Evolutionary conservation across 495 filamentous ascomycete genomes (phyloP).

Genomic region (Xylaria nigripes): DNA sequence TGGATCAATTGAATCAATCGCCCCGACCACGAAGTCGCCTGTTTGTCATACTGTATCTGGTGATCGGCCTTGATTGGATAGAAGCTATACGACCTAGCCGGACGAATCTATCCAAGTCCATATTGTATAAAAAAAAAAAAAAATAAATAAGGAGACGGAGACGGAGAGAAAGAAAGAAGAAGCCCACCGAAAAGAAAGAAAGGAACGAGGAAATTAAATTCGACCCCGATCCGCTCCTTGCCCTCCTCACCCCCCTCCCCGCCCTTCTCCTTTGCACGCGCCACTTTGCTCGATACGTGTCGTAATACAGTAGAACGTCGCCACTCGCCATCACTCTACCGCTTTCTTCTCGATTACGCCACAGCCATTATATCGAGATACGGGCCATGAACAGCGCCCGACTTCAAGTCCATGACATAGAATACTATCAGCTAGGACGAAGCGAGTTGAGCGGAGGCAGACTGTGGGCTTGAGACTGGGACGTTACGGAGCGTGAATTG

Average conservation of each 20-base stretch:
- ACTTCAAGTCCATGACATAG: constrained; percentile 1
- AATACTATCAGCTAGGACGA: neutral
- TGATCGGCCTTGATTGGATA: constrained; percentile 9
- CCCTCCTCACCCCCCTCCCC: neutral
- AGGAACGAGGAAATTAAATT: neutral
- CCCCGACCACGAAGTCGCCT: neutral
- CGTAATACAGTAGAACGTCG: neutral
- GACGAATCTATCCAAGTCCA: constrained; percentile 1
- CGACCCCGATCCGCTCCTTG: neutral
- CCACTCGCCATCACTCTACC: neutral
- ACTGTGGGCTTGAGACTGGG: neutral
- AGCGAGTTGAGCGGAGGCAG: neutral
- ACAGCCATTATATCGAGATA: neutral
- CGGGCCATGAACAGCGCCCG: constrained; percentile 5
- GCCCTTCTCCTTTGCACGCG: neutral
- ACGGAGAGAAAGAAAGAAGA: neutral
- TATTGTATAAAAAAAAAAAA: neutral
- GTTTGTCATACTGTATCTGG: neutral
- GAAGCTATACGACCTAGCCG: constrained; percentile 1
- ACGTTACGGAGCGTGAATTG: neutral
- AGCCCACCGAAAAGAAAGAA: neutral
- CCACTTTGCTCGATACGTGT: neutral
- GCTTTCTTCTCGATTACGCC: neutral
- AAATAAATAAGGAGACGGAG: neutral
- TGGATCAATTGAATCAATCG: constrained; percentile 9